Evolutionary conservation across 2,329 filamentous ascomycete species (phyloP).

Genomic region (Simplicillium sp.): DNA sequence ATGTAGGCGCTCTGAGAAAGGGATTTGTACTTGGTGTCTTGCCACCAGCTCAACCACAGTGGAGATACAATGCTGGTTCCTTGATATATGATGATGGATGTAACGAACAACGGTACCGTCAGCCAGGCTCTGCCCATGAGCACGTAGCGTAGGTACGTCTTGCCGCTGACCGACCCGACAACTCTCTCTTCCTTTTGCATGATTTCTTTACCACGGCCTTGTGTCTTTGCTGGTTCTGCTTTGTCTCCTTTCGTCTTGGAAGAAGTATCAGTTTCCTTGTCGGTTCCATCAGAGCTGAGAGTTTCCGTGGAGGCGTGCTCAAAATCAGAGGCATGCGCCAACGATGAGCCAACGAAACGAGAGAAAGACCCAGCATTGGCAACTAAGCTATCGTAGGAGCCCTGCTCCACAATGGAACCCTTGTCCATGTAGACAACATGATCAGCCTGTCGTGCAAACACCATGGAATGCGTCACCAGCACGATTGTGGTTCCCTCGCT

Average conservation of each 20-base stretch:
- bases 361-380: no score
- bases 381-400: conserved; percentile 42
- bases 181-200: conserved; percentile 51
- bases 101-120: conserved; percentile 41
- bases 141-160: conserved; percentile 55
- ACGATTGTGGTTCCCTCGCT: conserved; percentile 11
- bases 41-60: conserved; percentile 63
- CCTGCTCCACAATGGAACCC: conserved; percentile 52
- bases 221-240: conserved; percentile 6
- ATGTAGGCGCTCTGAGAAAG: conserved; percentile 32
- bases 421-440: conserved; percentile 59
- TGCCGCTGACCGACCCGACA: conserved; percentile 49
- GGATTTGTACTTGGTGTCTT: conserved; percentile 39
- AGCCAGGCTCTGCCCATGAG: conserved; percentile 48
- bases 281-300: no score
- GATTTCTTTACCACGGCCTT: conserved; percentile 17
- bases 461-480: conserved; percentile 37
- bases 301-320: no score
- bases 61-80: conserved; percentile 54
- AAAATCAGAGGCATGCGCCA: no score
- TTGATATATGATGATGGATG: conserved; percentile 44
- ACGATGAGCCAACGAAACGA: no score
- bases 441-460: conserved; percentile 50
- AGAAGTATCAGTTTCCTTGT: no score
- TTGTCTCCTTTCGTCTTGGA: conserved; percentile 25